Evolutionary conservation across 768 basidiomycete genomes (phyloP).

Genomic region (Amanita inopinata): DNA sequence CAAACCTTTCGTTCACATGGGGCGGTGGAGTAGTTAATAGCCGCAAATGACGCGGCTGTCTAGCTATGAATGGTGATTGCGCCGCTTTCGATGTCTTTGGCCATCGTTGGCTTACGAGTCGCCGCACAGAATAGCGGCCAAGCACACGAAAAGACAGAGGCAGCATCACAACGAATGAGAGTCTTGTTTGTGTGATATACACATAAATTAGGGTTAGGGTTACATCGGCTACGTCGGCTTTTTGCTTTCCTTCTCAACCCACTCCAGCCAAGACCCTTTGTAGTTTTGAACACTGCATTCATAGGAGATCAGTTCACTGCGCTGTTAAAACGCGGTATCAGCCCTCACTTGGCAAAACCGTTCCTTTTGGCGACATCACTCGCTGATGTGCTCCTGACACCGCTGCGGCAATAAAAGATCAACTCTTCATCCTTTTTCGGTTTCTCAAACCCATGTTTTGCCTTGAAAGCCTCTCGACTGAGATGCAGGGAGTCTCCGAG

Average conservation of each 20-base stretch:
- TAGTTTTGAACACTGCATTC: slow-evolving; percentile 61
- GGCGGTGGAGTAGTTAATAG: slow-evolving; percentile 44
- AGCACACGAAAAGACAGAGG: slow-evolving; percentile 19
- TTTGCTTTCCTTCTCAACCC: slow-evolving; percentile 48
- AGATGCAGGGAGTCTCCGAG: slow-evolving; percentile 60
- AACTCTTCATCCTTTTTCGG: slow-evolving; percentile 64
- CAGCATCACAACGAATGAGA: slow-evolving; percentile 19
- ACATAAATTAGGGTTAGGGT: slow-evolving; percentile 17
- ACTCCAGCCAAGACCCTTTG: slow-evolving; percentile 83
- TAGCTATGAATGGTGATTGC: neutral
- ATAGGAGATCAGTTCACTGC: neutral
- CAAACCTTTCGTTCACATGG: slow-evolving; percentile 42
- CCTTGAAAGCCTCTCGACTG: slow-evolving; percentile 42
- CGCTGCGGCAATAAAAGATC: slow-evolving; percentile 87
- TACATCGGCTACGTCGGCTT: slow-evolving; percentile 17
- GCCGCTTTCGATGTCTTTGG: slow-evolving; percentile 1
- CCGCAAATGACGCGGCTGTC: slow-evolving; percentile 17
- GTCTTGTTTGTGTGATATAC: slow-evolving; percentile 4
- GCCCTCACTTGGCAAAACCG: slow-evolving; percentile 69
- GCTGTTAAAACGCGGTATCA: neutral
- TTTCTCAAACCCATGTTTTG: slow-evolving; percentile 65
- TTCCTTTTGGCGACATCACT: slow-evolving; percentile 73
- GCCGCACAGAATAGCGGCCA: slow-evolving; percentile 17
- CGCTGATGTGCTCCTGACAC: slow-evolving; percentile 73
- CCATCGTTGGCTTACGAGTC: slow-evolving; percentile 13